Evolutionary conservation across 2,329 filamentous ascomycete genomes (phyloP), one percentile per base, ranked within the genome.

Genomic region (Exophiala oligosperma): DNA sequence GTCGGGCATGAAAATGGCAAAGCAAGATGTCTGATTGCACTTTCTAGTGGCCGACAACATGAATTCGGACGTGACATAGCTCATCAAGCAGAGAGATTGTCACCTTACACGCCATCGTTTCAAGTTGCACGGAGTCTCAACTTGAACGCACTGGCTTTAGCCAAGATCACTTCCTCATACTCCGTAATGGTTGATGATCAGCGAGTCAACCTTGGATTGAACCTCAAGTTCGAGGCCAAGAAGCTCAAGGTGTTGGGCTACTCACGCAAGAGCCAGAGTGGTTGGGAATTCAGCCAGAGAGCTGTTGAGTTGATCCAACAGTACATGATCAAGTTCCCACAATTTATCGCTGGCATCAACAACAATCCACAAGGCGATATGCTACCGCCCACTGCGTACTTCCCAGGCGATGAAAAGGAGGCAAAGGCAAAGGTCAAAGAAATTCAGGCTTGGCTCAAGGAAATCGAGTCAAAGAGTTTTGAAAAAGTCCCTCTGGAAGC

Each of bases 241-340:
- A 96, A 97, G 75, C 83, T 92, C 67, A 99, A 99, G 77, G 94
- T 99, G 5, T 77, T 99, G 32, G 94, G 94, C 0, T 99, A 97
- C 74, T 96, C 93, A 24, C 89, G 92, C 67, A 94, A 94, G 70
- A 87, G 87, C 3, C 80, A 85, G 11, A 89, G 85, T 28, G 94
- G 95, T 4, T 99, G 95, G 95, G 94, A 99, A 73, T 99, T 96
- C 72, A 97, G 92, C 69, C 82, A 85, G 50, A 88, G 90, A 66
- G 92, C 94, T 1, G 81, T 97, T 57, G 82, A 88, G 47, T 77
- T 99, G 54, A 84, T 99, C 53, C 84, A 86, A 43, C 83, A 91
- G 65, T 99, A 97, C 73, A 97, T 97, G 89, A 87, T 88, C 59
- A 87, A 86, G 14, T 99, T 99, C 74, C 94, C 94, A 0, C 91